phyloP scores from a whole-genome alignment of 441 rosid species.

The Euphorbia celastroides region DNA sequence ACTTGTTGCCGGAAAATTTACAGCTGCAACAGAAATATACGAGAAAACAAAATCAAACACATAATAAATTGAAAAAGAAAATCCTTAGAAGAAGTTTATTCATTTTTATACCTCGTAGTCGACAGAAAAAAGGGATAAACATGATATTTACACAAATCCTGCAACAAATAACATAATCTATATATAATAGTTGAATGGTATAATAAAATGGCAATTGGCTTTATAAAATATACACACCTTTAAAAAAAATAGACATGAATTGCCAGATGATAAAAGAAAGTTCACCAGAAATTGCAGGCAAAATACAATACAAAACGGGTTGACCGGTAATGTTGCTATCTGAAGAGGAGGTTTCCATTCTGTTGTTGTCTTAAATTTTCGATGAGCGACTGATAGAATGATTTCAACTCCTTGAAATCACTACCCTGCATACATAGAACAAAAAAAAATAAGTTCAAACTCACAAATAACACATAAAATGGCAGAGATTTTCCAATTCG shows the following conservation, averaged over 20 bases:
- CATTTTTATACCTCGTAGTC: constrained; percentile 23
- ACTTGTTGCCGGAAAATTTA: constrained; percentile 33
- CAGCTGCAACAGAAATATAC: constrained; percentile 31
- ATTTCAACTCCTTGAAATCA: constrained; percentile 65
- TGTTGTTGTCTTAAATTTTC: constrained; percentile 67
- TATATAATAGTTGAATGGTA: not conserved
- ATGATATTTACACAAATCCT: constrained; percentile 46
- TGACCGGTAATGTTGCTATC: constrained; percentile 40
- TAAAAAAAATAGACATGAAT: too few relatives aligned
- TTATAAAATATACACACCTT: constrained; percentile 19
- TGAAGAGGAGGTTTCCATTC: constrained; percentile 72
- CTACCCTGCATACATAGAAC: constrained; percentile 43
- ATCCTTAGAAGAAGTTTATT: not conserved
- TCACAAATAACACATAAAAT: not conserved
- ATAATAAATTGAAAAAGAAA: not conserved
- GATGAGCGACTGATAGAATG: constrained; percentile 60
- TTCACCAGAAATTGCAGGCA: not conserved
- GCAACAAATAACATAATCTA: constrained; percentile 20
- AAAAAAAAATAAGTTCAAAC: not conserved
- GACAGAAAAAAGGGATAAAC: constrained; percentile 19
- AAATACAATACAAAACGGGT: not conserved
- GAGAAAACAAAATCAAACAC: not conserved
- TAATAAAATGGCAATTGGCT: not conserved
- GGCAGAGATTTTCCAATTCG: not conserved
- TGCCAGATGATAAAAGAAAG: not conserved